These are phyloP conservation scores for Lasiosphaeriaceae sp. DNA, from an alignment of 495 filamentous ascomycete species.

Conservation along the genomic window DNA sequence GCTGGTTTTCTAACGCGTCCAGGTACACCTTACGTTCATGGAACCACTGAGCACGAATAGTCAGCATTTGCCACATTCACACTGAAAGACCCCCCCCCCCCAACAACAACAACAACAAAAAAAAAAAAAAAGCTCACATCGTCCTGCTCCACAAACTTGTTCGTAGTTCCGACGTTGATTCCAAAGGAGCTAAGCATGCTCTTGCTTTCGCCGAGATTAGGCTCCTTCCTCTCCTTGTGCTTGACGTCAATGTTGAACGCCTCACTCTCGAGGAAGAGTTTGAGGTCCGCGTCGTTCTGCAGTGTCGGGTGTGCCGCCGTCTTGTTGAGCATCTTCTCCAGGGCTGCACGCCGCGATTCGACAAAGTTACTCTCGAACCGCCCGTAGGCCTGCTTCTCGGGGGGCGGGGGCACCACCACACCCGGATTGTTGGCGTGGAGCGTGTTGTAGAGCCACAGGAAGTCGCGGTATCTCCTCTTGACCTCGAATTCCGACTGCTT, in stretches of 20 bases:
- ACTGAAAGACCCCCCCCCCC: too few relatives aligned
- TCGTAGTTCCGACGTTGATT: constrained; percentile 64
- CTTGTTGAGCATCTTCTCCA: constrained; percentile 97
- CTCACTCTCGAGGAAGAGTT: constrained; percentile 95
- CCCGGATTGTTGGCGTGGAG: constrained; percentile 93
- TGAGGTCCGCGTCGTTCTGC: constrained; percentile 89
- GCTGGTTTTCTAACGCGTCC: constrained; percentile 89
- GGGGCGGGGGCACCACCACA: constrained; percentile 90
- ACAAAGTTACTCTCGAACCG: constrained; percentile 97
- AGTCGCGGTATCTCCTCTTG: constrained; percentile 89
- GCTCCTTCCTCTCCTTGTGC: constrained; percentile 92
- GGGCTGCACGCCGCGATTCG: constrained; percentile 79
- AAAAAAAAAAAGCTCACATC: constrained; percentile 59
- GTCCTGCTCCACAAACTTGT: constrained; percentile 96
- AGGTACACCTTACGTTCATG: constrained; percentile 93
- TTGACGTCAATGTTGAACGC: constrained; percentile 94
- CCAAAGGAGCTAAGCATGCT: constrained; percentile 85
- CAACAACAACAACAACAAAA: too few relatives aligned
- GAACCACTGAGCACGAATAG: constrained; percentile 69
- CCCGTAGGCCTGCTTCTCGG: constrained; percentile 96
- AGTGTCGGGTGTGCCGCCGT: constrained; percentile 84
- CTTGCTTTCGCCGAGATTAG: constrained; percentile 82
- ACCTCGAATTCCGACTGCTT: constrained; percentile 86
- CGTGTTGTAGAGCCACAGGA: constrained; percentile 93
- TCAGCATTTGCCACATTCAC: not conserved